Conservation (phyloP, 352 stramenopile species). For the Elongisporangium anandrum region DNA sequence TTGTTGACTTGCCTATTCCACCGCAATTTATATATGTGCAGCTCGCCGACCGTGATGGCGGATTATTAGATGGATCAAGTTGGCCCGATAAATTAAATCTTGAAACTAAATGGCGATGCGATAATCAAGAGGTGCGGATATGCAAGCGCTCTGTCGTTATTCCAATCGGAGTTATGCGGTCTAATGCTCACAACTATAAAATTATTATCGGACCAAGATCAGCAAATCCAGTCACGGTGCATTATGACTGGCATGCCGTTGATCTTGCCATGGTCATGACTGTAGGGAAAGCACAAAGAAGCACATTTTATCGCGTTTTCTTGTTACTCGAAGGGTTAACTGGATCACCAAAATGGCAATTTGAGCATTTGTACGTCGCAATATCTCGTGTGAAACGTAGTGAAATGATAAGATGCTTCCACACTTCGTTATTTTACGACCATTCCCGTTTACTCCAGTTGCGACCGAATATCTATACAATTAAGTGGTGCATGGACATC, state of each 20-base stretch:
- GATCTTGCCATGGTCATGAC: conserved; percentile 14
- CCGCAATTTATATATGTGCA: conserved; percentile 9
- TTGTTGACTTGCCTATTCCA: conserved; percentile 9
- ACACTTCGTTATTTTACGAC: conserved; percentile 3
- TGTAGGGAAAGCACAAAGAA: conserved; percentile 16
- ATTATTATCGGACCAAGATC: conserved; percentile 5
- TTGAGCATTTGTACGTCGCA: conserved; percentile 12
- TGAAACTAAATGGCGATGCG: conserved; percentile 1
- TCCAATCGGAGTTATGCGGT: conserved; percentile 5
- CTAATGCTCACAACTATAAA: not conserved
- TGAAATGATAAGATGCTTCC: conserved; percentile 4
- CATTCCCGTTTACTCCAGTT: not conserved
- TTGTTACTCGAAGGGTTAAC: conserved; percentile 4
- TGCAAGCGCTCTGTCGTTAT: conserved; percentile 7
- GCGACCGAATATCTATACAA: conserved; percentile 8
- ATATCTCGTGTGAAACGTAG: conserved; percentile 4
- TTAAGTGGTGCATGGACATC: conserved; percentile 8
- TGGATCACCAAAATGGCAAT: conserved; percentile 1
- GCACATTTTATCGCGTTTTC: conserved; percentile 11
- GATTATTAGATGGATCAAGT: not conserved
- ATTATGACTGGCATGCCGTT: conserved; percentile 11
- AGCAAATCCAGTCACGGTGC: not conserved
- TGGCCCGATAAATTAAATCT: conserved; percentile 6
- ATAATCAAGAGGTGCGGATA: not conserved
- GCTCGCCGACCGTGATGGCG: not conserved